Base-by-base conservation (phyloP, 1,284 basidiomycete species). In the Malassezia cuniculi region DNA sequence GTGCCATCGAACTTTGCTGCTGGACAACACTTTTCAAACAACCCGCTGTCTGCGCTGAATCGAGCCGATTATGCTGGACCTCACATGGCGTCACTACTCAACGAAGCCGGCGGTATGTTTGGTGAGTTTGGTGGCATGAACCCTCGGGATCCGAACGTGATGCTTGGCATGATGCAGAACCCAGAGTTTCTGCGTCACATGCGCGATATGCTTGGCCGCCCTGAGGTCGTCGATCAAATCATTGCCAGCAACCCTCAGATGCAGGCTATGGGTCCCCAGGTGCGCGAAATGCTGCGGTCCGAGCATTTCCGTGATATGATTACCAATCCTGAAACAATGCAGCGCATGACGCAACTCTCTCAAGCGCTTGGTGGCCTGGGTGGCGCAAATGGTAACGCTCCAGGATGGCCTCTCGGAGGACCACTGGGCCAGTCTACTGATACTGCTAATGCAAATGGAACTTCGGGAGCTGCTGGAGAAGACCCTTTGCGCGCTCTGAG, bases 221-320 rank as follows among this genome's bases (percentile, higher is more conserved):
- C 61, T 16, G 60, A 60, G 28, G 57, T 65, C 19, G 46, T 65
- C 37, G 61, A 65, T 37, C 60, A 63, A 40, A 57, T 65, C 39
- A 54, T 62, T 22, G 57, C 59, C 14, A 47, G 49, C 46, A 58
- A 62, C 41, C 60, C 60, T 12, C 54, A 64, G 42, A 45, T 64
- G 30, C 48, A 51, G 27, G 38, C 41, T 15, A 57, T 63, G 57
- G 56, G 42, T 1, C 59, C 59, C 1, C 59, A 61, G 35, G 42
- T 61, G 50, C 54, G 54, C 17, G 51, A 60, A 24, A 55, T 62
- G 56, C 47, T 64, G 42, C 54, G 42, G n/a, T 56, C 54, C 7
- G 57, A 58, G 30, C 48, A 54, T 31, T 65, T 62, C 50, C 47
- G 52, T 24, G 55, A 62, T 24, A 55, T 60, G 53, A 47, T 62